Conservation (phyloP, 129 eudicot species). For the Helichrysum umbraculigerum region DNA sequence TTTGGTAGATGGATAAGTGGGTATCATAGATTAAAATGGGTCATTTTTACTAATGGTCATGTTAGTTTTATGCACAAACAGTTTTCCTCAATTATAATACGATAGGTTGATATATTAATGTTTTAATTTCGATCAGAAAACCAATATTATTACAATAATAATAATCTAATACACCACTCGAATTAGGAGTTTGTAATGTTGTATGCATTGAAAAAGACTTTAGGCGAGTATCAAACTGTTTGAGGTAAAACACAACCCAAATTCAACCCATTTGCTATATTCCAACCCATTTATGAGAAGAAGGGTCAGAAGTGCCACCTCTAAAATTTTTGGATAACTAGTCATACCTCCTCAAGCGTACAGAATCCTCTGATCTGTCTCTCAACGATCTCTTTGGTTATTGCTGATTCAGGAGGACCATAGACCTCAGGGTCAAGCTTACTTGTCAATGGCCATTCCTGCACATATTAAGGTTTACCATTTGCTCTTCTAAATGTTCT, state of each 20-base stretch:
- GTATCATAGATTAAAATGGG: neutral
- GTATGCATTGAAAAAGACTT: too few relatives aligned
- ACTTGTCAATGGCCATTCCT: slow-evolving; percentile 85
- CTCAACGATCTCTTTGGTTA: slow-evolving; percentile 61
- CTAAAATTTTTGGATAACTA: neutral
- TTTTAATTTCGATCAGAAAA: too few relatives aligned
- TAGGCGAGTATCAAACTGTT: neutral
- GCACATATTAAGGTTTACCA: slow-evolving; percentile 16
- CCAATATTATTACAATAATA: too few relatives aligned
- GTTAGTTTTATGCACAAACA: neutral
- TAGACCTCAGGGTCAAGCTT: slow-evolving; percentile 54
- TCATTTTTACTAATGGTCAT: neutral
- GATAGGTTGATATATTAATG: too few relatives aligned
- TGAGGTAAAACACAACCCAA: neutral
- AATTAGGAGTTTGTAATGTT: too few relatives aligned
- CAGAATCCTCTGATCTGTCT: slow-evolving; percentile 46
- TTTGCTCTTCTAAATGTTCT: slow-evolving; percentile 4
- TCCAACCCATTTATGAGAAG: neutral
- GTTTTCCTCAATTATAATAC: neutral
- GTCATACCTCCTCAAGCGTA: slow-evolving; percentile 31
- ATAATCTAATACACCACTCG: too few relatives aligned
- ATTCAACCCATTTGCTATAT: neutral
- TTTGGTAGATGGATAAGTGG: neutral
- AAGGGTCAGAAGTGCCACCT: neutral
- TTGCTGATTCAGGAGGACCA: slow-evolving; percentile 77